A percentile compares a stretch with the other conserved stretches of the same genome.
phyloP scores from a whole-genome alignment of 768 basidiomycete genomes.

The Leucocoprinus sp. region DNA sequence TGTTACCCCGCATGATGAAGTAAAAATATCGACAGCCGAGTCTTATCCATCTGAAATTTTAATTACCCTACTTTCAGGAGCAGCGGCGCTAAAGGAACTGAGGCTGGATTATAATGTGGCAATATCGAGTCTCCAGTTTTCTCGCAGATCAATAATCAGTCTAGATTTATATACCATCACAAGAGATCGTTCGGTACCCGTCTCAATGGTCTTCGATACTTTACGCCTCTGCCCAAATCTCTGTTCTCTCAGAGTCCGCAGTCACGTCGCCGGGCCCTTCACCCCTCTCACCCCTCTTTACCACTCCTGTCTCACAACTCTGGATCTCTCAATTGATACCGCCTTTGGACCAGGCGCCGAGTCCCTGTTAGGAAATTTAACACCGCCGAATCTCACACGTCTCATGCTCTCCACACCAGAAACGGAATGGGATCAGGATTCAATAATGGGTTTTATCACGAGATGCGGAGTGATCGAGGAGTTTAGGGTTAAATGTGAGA shows the following conservation, averaged over 20 bases:
- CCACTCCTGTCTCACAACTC: not conserved
- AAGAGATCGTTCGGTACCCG: slow-evolving; percentile 8
- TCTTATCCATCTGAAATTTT: not conserved
- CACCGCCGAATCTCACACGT: slow-evolving; percentile 2
- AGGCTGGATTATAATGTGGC: slow-evolving; percentile 4
- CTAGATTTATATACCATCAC: slow-evolving; percentile 6
- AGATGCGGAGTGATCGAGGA: not conserved
- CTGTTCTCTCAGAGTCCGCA: not conserved
- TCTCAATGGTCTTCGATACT: slow-evolving; percentile 8
- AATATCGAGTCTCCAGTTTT: slow-evolving; percentile 1
- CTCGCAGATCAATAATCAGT: slow-evolving; percentile 2
- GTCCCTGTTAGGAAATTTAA: slow-evolving; percentile 1
- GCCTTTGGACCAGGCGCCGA: slow-evolving; percentile 8
- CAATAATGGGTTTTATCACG: slow-evolving; percentile 5
- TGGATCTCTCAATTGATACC: slow-evolving; percentile 8
- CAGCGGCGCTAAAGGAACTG: not conserved
- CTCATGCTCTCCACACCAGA: not conserved
- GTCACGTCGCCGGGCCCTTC: slow-evolving; percentile 3
- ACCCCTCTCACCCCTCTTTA: slow-evolving; percentile 1
- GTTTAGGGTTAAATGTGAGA: slow-evolving; percentile 6
- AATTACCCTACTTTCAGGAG: slow-evolving; percentile 1
- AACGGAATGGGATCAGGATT: slow-evolving; percentile 8
- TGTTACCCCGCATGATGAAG: slow-evolving; percentile 3
- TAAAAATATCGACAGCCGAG: not conserved
- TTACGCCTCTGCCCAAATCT: slow-evolving; percentile 5